Conservation (phyloP, 768 basidiomycete genomes). For the Leccinum imitatum region DNA sequence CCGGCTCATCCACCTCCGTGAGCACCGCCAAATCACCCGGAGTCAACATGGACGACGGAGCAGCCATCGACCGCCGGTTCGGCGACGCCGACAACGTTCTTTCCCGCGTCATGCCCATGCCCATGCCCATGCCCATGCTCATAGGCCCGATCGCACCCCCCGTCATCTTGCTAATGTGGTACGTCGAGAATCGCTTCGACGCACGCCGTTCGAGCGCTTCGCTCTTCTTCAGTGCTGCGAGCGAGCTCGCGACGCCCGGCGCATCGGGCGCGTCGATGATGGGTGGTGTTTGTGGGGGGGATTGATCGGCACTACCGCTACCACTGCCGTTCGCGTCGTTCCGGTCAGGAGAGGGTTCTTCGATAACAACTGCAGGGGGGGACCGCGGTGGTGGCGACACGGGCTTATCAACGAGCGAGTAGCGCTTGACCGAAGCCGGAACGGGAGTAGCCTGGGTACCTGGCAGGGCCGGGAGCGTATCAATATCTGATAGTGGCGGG, state of each 20-base stretch:
- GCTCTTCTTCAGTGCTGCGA: constrained; percentile 85
- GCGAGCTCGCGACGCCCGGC: constrained; percentile 73
- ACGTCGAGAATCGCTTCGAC: constrained; percentile 93
- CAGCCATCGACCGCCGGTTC: constrained; percentile 69
- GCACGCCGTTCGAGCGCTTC: constrained; percentile 88
- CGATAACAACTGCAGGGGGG: constrained; percentile 50
- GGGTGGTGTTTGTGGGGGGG: constrained; percentile 40
- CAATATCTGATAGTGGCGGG: constrained; percentile 12
- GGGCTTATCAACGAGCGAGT: constrained; percentile 77
- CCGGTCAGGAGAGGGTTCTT: constrained; percentile 26
- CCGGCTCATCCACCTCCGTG: constrained; percentile 65
- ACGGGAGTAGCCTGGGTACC: constrained; percentile 35
- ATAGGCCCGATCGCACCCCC: constrained; percentile 34
- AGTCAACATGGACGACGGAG: constrained; percentile 54
- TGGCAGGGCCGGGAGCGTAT: constrained; percentile 31
- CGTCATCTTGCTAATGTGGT: constrained; percentile 93
- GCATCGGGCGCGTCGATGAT: constrained; percentile 37
- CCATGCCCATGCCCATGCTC: not conserved
- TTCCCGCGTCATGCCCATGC: constrained; percentile 39
- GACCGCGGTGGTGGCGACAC: constrained; percentile 39
- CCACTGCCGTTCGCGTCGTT: constrained; percentile 29
- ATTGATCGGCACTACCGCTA: constrained; percentile 7
- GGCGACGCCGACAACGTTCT: constrained; percentile 46
- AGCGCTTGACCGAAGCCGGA: constrained; percentile 72
- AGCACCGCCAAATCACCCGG: constrained; percentile 71